phyloP scores from a whole-genome alignment of 352 stramenopile genomes.

The Phytopythium chamaehyphon region DNA sequence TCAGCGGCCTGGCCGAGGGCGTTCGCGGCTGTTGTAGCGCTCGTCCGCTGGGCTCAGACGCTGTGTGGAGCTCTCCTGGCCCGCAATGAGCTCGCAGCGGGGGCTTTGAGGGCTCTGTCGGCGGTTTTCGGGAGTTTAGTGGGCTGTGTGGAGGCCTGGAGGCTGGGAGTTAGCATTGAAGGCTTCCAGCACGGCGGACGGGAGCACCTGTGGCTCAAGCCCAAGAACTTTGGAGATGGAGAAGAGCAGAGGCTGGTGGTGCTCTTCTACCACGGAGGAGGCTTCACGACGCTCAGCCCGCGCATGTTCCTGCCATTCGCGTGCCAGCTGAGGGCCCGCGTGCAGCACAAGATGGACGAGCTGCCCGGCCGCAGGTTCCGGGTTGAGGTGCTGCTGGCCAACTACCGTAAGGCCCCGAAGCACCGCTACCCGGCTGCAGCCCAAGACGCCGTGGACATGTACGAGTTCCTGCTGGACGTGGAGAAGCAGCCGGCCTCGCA shows the following conservation, averaged over 20 bases:
- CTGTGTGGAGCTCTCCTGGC: slow-evolving; percentile 11
- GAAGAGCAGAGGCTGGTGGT: slow-evolving; percentile 23
- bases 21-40: slow-evolving; percentile 13
- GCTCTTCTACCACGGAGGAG: slow-evolving; percentile 53
- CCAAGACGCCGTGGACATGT: slow-evolving; percentile 29
- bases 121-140: slow-evolving; percentile 16
- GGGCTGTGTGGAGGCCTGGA: slow-evolving; percentile 18
- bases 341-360: slow-evolving; percentile 16
- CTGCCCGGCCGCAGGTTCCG: slow-evolving; percentile 5
- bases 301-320: slow-evolving; percentile 31
- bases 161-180: slow-evolving; percentile 19
- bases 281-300: slow-evolving; percentile 38
- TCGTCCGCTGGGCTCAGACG: slow-evolving; percentile 9
- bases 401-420: slow-evolving; percentile 39
- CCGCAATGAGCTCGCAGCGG: slow-evolving; percentile 4
- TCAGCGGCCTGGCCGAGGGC: slow-evolving; percentile 14
- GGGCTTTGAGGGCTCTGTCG: slow-evolving; percentile 7
- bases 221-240: slow-evolving; percentile 7
- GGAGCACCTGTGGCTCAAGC: slow-evolving; percentile 48
- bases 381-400: slow-evolving; percentile 35
- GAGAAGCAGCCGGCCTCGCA: slow-evolving; percentile 20
- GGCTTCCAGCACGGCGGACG: slow-evolving; percentile 27
- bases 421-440: slow-evolving; percentile 26
- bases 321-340: slow-evolving; percentile 13
- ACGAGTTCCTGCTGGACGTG: slow-evolving; percentile 38